phyloP scores from a whole-genome alignment of 116 monocot species.

The Posidonia oceanica region DNA sequence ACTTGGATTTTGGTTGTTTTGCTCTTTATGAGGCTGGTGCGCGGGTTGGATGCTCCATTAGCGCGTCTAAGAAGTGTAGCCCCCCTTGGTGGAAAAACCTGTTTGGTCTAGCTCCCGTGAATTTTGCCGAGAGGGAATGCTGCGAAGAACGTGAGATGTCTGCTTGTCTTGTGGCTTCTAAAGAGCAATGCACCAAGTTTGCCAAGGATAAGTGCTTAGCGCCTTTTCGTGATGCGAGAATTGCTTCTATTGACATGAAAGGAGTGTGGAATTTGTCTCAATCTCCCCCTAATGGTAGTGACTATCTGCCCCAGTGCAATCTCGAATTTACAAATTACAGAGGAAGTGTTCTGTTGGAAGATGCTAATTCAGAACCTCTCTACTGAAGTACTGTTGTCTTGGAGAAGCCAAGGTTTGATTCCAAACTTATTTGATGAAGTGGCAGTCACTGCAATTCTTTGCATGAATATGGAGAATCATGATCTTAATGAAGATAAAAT shows the following conservation, averaged over 20 bases:
- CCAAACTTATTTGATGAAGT: too few species aligned
- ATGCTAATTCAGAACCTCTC: background rate
- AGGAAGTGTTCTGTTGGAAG: constrained; percentile 22
- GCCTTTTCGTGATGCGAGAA: constrained; percentile 71
- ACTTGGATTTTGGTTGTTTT: background rate
- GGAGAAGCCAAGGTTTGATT: too few species aligned
- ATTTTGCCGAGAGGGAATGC: constrained; percentile 54
- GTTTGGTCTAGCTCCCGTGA: constrained; percentile 23
- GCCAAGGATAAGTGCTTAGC: constrained; percentile 62
- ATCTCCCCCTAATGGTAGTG: background rate
- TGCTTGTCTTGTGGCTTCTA: constrained; percentile 51
- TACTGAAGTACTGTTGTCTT: background rate
- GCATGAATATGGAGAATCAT: too few species aligned
- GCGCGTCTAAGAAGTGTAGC: constrained; percentile 79
- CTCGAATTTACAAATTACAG: constrained; percentile 17
- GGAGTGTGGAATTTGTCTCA: background rate
- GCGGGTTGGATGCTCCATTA: constrained; percentile 68
- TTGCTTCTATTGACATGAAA: constrained; percentile 11
- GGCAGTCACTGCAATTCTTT: too few species aligned
- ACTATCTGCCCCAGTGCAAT: background rate
- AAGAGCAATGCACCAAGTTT: constrained; percentile 48
- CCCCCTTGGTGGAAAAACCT: constrained; percentile 82
- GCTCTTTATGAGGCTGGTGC: constrained; percentile 49
- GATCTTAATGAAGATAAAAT: too few species aligned
- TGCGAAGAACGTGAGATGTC: constrained; percentile 82